Conservation (phyloP, 129 eudicot genomes). For the Lactuca saligna region DNA sequence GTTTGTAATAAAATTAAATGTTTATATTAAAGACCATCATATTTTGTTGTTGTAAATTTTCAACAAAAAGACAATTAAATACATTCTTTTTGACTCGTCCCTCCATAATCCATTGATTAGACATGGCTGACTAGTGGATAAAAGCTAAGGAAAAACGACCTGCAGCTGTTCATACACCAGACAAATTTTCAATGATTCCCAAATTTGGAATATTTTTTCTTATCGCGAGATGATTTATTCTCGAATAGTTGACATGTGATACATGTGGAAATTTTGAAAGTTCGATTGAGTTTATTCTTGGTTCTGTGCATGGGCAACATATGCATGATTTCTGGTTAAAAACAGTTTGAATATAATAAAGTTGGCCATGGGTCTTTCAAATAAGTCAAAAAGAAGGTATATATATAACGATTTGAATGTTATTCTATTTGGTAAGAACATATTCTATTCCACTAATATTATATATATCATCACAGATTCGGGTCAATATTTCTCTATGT, state of each 20-base stretch:
- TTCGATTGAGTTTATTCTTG: slow-evolving; percentile 12
- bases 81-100: too few relatives aligned
- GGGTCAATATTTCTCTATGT: background rate
- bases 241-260: slow-evolving; percentile 25
- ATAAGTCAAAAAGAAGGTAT: slow-evolving; percentile 14
- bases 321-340: slow-evolving; percentile 21
- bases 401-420: background rate
- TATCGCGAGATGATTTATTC: slow-evolving; percentile 20
- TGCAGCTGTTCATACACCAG: background rate
- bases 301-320: slow-evolving; percentile 19
- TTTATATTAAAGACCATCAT: too few relatives aligned
- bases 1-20: too few relatives aligned
- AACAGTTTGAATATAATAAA: background rate
- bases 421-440: slow-evolving; percentile 16
- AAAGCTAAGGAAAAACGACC: background rate
- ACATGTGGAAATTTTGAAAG: background rate
- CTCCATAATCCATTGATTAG: background rate
- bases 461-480: background rate
- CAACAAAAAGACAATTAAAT: too few relatives aligned
- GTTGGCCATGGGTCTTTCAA: background rate
- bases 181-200: background rate
- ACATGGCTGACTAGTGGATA: background rate
- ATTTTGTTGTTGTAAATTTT: too few relatives aligned
- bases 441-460: slow-evolving; percentile 9
- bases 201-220: slow-evolving; percentile 8